These are phyloP conservation scores for Cucurbita maxima DNA, from an alignment of 306 rosid species.

Conservation along the genomic window DNA sequence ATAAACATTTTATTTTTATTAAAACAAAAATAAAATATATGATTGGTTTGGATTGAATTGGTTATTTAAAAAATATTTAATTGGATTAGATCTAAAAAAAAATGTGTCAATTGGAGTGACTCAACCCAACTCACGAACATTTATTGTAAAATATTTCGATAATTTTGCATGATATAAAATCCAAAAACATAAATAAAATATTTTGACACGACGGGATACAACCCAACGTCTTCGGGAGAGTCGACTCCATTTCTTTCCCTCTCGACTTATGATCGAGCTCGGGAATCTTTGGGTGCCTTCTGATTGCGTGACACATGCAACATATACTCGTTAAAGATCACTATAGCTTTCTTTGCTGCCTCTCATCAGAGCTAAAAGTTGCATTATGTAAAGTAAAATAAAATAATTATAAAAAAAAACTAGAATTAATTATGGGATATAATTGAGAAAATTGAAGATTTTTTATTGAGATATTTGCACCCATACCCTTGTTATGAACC, in stretches of 20 bases:
- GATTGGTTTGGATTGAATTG: no score
- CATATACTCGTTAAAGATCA: constrained; percentile 83
- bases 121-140: no score
- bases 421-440: not conserved
- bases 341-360: constrained; percentile 67
- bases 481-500: not conserved
- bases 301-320: constrained; percentile 72
- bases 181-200: no score
- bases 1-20: no score
- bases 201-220: constrained; percentile 35
- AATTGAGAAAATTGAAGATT: not conserved
- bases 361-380: no score
- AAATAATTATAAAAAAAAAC: not conserved
- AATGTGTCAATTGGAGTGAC: no score
- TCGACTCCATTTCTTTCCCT: constrained; percentile 76
- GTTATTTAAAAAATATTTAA: no score
- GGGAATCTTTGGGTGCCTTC: constrained; percentile 46
- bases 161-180: no score
- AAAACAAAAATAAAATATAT: no score
- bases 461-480: not conserved
- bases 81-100: no score
- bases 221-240: constrained; percentile 47
- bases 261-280: constrained; percentile 62
- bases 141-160: no score
- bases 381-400: not conserved